Evolutionary conservation across 345 rosid species (phyloP).

Genomic region (Brassica rapa): DNA sequence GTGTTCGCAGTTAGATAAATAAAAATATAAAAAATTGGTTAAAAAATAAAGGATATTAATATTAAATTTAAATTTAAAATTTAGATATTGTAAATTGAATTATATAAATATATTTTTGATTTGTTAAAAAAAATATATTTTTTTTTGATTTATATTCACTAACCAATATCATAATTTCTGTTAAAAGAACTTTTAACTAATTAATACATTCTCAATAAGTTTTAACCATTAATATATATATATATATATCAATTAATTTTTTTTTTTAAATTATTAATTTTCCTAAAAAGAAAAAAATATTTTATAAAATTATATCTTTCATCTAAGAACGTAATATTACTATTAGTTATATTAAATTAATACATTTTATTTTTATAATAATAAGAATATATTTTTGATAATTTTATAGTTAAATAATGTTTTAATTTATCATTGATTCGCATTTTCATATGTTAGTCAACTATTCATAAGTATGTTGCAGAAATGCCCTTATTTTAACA

Average conservation of each 20-base stretch:
- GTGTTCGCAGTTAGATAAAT: neutral
- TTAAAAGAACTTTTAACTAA: neutral
- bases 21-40: too few species aligned
- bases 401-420: neutral
- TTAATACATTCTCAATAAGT: neutral
- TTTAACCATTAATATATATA: neutral
- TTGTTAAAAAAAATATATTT: too few species aligned
- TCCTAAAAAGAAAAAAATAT: too few species aligned
- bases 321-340: neutral
- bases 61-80: too few species aligned
- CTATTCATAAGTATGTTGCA: neutral
- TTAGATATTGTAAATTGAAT: too few species aligned
- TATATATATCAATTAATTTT: neutral
- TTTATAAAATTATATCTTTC: neutral
- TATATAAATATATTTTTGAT: too few species aligned
- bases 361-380: too few species aligned
- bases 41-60: too few species aligned
- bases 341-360: too few species aligned
- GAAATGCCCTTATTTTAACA: too few species aligned
- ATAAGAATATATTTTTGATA: neutral
- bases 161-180: neutral
- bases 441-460: neutral
- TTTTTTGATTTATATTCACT: neutral
- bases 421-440: too few species aligned
- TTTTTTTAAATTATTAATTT: too few species aligned